phyloP scores from a whole-genome alignment of 495 filamentous ascomycete genomes.

The Trichoderma reesei region DNA sequence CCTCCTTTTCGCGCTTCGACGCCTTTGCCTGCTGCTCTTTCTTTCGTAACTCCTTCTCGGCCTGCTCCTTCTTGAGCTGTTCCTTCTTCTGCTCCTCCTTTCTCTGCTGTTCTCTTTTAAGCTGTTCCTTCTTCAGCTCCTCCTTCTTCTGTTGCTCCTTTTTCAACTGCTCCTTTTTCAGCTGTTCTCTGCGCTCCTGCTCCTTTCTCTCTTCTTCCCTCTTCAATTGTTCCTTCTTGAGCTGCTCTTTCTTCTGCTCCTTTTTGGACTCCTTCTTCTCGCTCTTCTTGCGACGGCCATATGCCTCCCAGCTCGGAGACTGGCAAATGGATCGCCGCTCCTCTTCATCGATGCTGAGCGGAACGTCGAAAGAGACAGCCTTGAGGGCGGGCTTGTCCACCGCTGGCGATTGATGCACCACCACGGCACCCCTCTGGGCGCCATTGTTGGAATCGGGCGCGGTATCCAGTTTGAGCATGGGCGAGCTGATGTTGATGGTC shows the following conservation, averaged over 20 bases:
- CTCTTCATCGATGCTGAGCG: slow-evolving; percentile 16
- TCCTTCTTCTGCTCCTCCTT: neutral
- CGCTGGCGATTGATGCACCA: neutral
- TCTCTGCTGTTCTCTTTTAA: neutral
- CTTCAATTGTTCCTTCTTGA: neutral
- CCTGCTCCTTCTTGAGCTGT: neutral
- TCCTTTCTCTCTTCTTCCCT: slow-evolving; percentile 15
- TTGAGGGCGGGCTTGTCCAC: neutral
- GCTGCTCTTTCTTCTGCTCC: neutral
- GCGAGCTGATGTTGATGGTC: neutral
- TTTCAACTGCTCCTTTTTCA: neutral
- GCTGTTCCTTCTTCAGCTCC: neutral
- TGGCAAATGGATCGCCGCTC: slow-evolving; percentile 38
- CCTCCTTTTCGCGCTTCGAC: slow-evolving; percentile 4
- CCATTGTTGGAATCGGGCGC: neutral
- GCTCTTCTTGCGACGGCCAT: slow-evolving; percentile 34
- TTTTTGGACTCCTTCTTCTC: slow-evolving; percentile 30
- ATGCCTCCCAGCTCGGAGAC: slow-evolving; percentile 46
- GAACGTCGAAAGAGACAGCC: neutral
- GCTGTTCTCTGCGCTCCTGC: neutral
- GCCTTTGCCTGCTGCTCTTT: neutral
- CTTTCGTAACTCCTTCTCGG: slow-evolving; percentile 5
- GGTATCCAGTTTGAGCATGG: neutral
- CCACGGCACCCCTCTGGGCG: neutral
- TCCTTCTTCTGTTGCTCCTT: slow-evolving; percentile 2